Conservation (phyloP, 768 basidiomycete genomes). For the Psilocybe cyanescens region DNA sequence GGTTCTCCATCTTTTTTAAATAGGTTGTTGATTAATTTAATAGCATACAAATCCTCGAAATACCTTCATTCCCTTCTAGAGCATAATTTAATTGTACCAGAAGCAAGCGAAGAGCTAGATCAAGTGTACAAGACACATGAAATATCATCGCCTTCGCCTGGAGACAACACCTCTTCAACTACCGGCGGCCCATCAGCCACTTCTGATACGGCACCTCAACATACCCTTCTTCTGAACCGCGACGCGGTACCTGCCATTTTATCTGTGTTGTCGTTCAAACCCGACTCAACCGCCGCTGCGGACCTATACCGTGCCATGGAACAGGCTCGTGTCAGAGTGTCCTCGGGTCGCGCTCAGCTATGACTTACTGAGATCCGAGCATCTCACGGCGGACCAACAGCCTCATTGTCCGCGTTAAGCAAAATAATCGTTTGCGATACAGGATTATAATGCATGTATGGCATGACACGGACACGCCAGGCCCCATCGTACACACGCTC, state of each 20-base stretch:
- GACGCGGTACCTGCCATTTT: slow-evolving; percentile 59
- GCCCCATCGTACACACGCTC: too few species aligned
- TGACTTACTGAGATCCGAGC: background rate
- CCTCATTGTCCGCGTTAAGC: too few species aligned
- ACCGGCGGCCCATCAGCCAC: background rate
- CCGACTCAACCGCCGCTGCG: slow-evolving; percentile 37
- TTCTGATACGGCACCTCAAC: slow-evolving; percentile 5
- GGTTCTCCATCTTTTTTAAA: background rate
- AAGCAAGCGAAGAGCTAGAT: slow-evolving; percentile 59
- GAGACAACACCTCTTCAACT: too few species aligned
- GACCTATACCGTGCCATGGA: slow-evolving; percentile 70
- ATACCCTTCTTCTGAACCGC: slow-evolving; percentile 41
- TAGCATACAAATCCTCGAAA: slow-evolving; percentile 73
- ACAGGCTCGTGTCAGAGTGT: slow-evolving; percentile 49
- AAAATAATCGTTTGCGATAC: too few species aligned
- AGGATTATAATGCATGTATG: too few species aligned
- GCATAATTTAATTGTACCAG: slow-evolving; percentile 56
- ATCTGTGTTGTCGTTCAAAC: slow-evolving; percentile 48
- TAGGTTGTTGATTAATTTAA: background rate
- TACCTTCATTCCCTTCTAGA: slow-evolving; percentile 67
- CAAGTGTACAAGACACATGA: slow-evolving; percentile 47
- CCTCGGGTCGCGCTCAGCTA: background rate
- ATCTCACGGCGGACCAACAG: too few species aligned
- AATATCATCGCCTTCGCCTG: background rate
- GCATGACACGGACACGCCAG: too few species aligned